phyloP scores from a whole-genome alignment of 179 eudicot genomes.

The Sideroxylon spinosum region DNA sequence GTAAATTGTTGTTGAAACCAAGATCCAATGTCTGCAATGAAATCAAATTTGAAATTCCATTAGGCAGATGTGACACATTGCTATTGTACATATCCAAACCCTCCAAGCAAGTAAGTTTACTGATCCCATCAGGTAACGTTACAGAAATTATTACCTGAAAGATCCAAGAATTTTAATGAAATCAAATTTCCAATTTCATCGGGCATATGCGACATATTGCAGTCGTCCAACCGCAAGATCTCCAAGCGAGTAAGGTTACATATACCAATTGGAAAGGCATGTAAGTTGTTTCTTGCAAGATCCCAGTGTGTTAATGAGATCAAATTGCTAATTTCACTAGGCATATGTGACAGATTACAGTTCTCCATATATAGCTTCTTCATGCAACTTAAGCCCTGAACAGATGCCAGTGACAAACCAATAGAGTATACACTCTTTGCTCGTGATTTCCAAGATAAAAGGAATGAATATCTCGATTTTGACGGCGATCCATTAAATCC shows the following conservation, averaged over 20 bases:
- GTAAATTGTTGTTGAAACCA: not conserved
- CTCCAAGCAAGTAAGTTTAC: too few relatives aligned
- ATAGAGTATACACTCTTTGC: not conserved
- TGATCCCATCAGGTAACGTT: too few relatives aligned
- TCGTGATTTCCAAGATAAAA: not conserved
- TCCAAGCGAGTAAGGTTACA: not conserved
- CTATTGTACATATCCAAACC: not conserved
- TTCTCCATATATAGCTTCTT: not conserved
- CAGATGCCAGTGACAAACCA: not conserved
- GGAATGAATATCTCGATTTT: not conserved
- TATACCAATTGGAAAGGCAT: not conserved
- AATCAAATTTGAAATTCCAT: not conserved
- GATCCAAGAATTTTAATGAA: too few relatives aligned
- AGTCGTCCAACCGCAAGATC: too few relatives aligned
- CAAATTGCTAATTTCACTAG: conserved; percentile 6
- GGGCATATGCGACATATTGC: too few relatives aligned
- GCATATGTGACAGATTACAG: not conserved
- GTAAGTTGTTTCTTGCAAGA: not conserved
- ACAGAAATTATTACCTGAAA: too few relatives aligned
- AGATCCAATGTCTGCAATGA: not conserved
- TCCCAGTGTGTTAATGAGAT: not conserved
- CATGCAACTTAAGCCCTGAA: not conserved
- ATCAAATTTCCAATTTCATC: too few relatives aligned
- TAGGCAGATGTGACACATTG: not conserved
- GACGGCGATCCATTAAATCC: not conserved